A percentile compares a stretch with the other conserved stretches of the same genome.
Conservation (phyloP, 2,329 filamentous ascomycete species). For the Trichoderma simmonsii region DNA sequence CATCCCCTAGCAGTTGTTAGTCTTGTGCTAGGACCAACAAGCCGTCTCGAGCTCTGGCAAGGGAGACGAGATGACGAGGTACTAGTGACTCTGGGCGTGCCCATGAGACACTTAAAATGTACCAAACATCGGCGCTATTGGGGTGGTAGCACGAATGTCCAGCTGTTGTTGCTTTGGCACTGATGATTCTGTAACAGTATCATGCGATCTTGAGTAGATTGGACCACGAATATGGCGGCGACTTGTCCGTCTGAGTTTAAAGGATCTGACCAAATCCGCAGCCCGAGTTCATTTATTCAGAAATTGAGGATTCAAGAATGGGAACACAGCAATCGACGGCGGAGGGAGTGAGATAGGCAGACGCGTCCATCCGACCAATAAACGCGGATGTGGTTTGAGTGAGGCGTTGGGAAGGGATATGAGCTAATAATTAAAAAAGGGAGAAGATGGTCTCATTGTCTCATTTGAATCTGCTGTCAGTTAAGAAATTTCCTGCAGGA, state of each 20-base stretch:
- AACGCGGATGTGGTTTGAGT: not conserved
- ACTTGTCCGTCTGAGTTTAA: not conserved
- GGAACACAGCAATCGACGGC: not conserved
- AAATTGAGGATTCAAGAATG: not conserved
- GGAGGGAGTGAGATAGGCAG: not conserved
- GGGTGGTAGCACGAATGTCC: not conserved
- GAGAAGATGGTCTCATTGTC: constrained; percentile 1
- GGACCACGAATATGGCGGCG: not conserved
- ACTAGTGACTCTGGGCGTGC: not conserved
- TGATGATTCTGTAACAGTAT: not conserved
- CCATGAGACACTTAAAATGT: not conserved
- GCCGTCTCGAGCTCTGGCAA: not conserved
- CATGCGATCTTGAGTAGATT: not conserved
- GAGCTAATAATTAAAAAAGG: not conserved
- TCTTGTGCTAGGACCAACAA: constrained; percentile 11
- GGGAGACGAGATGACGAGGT: not conserved
- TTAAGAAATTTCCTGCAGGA: not conserved
- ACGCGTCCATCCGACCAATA: not conserved
- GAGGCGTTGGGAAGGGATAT: not conserved
- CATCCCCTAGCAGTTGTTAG: not conserved
- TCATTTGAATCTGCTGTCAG: not conserved
- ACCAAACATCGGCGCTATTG: not conserved
- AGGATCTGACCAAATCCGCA: not conserved
- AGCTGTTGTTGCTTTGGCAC: not conserved
- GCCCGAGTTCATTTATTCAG: not conserved